Conservation (phyloP, 208 protist species). For the Leptomonas pyrrhocoris region DNA sequence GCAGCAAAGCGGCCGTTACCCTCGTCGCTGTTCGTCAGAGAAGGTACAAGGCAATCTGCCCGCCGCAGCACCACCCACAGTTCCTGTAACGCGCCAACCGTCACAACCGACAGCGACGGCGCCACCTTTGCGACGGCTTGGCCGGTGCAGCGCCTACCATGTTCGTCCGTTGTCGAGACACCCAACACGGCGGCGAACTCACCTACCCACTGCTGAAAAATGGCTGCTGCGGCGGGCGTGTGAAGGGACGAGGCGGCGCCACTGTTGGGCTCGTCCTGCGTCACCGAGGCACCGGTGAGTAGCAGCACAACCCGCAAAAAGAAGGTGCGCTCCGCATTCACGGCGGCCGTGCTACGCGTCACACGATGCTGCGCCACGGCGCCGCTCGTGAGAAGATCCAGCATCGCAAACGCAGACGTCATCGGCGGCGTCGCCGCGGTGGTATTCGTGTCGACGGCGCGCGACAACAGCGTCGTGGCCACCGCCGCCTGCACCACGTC, state of each 20-base stretch:
- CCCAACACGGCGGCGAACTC: neutral
- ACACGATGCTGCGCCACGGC: slow-evolving; percentile 19
- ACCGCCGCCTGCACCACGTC: slow-evolving; percentile 48
- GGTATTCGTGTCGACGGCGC: neutral
- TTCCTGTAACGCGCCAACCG: slow-evolving; percentile 25
- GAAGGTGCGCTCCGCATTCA: slow-evolving; percentile 41
- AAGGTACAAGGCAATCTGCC: neutral
- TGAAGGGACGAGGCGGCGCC: neutral
- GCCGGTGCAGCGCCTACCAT: neutral
- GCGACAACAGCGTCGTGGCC: slow-evolving; percentile 35
- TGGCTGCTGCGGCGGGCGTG: slow-evolving; percentile 12
- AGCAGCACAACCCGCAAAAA: slow-evolving; percentile 51
- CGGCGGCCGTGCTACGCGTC: slow-evolving; percentile 15
- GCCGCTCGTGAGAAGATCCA: slow-evolving; percentile 42
- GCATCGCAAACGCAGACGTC: slow-evolving; percentile 5
- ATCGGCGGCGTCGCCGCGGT: too few relatives aligned
- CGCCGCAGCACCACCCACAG: slow-evolving; percentile 17
- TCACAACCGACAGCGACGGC: neutral
- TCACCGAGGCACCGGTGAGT: slow-evolving; percentile 17
- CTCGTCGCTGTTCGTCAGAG: neutral
- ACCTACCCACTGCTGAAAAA: slow-evolving; percentile 23
- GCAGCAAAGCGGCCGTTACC: too few relatives aligned
- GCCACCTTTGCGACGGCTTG: neutral
- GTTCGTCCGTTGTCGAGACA: neutral
- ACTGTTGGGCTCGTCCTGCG: neutral